phyloP scores from a whole-genome alignment of 2,329 filamentous ascomycete genomes.

The Aureobasidium sp. region DNA sequence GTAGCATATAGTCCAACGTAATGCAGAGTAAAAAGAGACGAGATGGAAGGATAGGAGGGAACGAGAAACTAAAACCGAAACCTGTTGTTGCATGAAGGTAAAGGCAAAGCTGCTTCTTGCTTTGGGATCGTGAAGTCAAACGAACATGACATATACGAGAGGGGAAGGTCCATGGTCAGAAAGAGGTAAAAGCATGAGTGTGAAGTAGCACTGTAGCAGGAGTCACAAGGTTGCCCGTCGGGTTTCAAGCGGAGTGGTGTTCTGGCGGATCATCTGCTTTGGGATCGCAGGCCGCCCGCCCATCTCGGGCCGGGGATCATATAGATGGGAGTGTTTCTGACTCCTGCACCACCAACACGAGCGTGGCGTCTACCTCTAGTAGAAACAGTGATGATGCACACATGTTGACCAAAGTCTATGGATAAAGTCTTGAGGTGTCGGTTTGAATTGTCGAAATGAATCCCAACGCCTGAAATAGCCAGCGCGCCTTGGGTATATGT shows the following conservation, averaged over 20 bases:
- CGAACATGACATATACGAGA: not conserved
- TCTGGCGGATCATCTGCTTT: not conserved
- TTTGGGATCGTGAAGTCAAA: not conserved
- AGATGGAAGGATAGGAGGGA: no score
- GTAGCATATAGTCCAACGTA: not conserved
- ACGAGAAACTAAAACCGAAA: not conserved
- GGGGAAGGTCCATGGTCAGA: no score
- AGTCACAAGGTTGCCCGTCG: not conserved
- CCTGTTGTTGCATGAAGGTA: not conserved
- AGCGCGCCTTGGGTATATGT: slow-evolving; percentile 6
- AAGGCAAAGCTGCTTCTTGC: not conserved
- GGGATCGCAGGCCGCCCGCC: not conserved
- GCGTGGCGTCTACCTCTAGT: not conserved
- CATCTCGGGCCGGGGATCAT: not conserved
- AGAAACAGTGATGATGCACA: not conserved
- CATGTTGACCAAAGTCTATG: not conserved
- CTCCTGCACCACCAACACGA: not conserved
- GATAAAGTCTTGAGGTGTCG: not conserved
- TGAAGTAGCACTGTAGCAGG: not conserved
- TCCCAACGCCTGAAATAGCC: not conserved
- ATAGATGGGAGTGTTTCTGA: not conserved
- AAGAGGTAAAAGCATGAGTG: not conserved
- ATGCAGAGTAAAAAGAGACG: not conserved
- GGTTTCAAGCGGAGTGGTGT: not conserved
- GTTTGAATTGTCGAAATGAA: not conserved